Evolutionary conservation across 208 protist species (phyloP), one percentile per base, ranked within the genome.

Genomic region (Leishmania braziliensis): DNA sequence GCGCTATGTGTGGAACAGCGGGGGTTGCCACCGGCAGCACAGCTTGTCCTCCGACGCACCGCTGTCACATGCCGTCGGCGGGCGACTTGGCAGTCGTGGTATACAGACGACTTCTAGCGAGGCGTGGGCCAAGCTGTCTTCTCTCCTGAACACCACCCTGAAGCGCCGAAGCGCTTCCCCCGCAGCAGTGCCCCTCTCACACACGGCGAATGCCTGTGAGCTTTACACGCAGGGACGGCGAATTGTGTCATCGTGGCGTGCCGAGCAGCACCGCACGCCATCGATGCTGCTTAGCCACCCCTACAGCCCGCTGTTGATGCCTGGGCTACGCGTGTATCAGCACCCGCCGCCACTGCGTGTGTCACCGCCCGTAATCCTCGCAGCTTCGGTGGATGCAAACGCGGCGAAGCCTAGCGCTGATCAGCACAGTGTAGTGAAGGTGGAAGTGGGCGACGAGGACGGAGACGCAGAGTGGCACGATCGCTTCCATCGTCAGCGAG

Each of bases 281-380:
- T 86, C 79, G 60, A 68, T 88, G 36, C 50, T 88, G 80, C 80
- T 88, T 29, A 82, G 54, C 14, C 80, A 88, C 54, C 84, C 84
- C 33, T 68, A 78, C 20, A 66, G n/a, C 18, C 50, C 29, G 16
- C 60, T 72, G 74, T 23, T 82, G 26, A 43, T 85, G 75, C 84
- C 84, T n/a, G 80, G 75, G 2, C 54, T 88, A 20, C 69, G 58
- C 58, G 46, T 88, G 10, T 85, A 82, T 73, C 69, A 36, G 51
- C 23, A 54, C 3, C 66, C 54, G 14, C 20, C 50, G n/a, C n/a
- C 36, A 26, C 53, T 70, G 58, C 39, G 62, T 5, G 5, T 50
- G 43, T 48, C 43, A 29, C 20, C 77, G 77, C 10, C 69, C 18
- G 8, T 68, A 50, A 16, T 16, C 16, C n/a, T 46, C 33, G 60